Evolutionary conservation across 129 eudicot species (phyloP), one percentile per base, ranked within the genome.

Genomic region (Flaveria trinervia): DNA sequence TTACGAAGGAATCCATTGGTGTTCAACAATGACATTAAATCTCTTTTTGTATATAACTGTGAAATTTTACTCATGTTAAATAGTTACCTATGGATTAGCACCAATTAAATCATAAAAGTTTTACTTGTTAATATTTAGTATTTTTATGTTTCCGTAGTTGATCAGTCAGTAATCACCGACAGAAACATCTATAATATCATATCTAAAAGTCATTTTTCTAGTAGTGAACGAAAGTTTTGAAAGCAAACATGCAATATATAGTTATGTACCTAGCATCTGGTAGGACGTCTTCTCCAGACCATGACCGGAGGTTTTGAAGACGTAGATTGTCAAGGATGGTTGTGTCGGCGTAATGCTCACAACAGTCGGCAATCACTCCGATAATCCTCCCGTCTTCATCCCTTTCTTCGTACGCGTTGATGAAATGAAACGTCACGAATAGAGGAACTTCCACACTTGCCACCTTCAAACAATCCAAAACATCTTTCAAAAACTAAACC

Each of bases 381-480:
- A 82, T 86, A 18, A 86, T 84, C 56, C 93, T 89, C 15, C 99
- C 99, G 14, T 91, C 96, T 77, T 88, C 94, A 25, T 95, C 99
- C 79, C 68, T 95, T 80, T 95, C 96, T 81, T 95, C 99, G 81
- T 91, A 95, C 10, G 97, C 99, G 30, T 95, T 95, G 25, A 95
- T 91, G 94, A 89, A 95, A 74, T 95, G 99, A 80, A 95, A 95
- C 56, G 93, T 86, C 51, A 95, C 93, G 65, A 78, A 95, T 33
- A 91, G 50, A 39, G 99, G 99, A 71, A 95, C 99, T 62, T 95
- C 99, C 65, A 95, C 99, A 33, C 96, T 95, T 74, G 99, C 90
- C 86, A 91, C 97, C 99, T 93, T 73, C 45, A 51, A 14, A 49
- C 5, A 4, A 12, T 14, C 54, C 16, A 49, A 49, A 2, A 15